phyloP scores from a whole-genome alignment of 768 basidiomycete species.

The Cyathus striatus region DNA sequence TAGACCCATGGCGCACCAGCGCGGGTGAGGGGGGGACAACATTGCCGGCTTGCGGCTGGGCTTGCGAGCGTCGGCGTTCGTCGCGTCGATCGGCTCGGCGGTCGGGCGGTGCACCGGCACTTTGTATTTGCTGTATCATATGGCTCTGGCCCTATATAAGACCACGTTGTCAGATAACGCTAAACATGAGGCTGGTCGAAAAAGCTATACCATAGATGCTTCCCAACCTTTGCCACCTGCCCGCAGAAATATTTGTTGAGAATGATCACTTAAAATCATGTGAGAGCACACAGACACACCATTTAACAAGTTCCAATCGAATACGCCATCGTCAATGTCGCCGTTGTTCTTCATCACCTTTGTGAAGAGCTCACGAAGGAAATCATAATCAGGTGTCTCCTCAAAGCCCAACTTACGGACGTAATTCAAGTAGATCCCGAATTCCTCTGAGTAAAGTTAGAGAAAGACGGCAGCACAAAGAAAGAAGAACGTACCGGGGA shows the following conservation, averaged over 20 bases:
- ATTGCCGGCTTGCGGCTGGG: constrained; percentile 56
- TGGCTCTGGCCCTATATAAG: constrained; percentile 53
- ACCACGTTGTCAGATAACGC: constrained; percentile 3
- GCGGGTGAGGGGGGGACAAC: constrained; percentile 73
- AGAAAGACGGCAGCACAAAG: background rate
- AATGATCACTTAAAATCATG: constrained; percentile 1
- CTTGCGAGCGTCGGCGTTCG: constrained; percentile 62
- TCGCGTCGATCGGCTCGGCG: constrained; percentile 61
- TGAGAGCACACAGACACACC: constrained; percentile 33
- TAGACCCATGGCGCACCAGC: constrained; percentile 71
- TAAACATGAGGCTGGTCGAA: background rate
- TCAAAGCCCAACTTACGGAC: constrained; percentile 99
- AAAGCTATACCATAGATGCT: constrained; percentile 56
- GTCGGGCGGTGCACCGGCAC: constrained; percentile 43
- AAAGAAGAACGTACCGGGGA: constrained; percentile 57
- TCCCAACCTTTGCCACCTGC: constrained; percentile 96
- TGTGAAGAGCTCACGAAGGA: constrained; percentile 89
- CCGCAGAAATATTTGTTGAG: constrained; percentile 5
- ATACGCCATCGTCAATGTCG: constrained; percentile 89
- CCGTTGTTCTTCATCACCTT: constrained; percentile 91
- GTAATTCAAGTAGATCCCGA: constrained; percentile 97
- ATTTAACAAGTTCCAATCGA: constrained; percentile 95
- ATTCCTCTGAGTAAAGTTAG: constrained; percentile 78
- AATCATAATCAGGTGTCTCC: constrained; percentile 98
- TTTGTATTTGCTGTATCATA: constrained; percentile 62